These are phyloP conservation scores for Trematosphaeria pertusa DNA, from an alignment of 2,329 filamentous ascomycete species.

Conservation along the genomic window DNA sequence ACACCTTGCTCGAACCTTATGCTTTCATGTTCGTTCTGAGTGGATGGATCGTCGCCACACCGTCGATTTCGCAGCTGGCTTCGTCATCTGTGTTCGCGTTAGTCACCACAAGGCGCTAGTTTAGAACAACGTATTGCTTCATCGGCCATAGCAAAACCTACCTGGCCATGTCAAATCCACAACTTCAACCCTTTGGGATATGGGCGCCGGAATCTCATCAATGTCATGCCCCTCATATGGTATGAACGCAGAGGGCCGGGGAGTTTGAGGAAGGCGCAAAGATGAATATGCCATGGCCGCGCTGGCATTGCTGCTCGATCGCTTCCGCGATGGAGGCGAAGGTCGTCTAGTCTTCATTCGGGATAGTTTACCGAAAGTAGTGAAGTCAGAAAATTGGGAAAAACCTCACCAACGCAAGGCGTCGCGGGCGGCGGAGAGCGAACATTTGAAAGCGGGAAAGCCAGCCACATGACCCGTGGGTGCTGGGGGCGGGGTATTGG, in stretches of 20 bases:
- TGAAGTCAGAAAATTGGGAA: too few relatives aligned
- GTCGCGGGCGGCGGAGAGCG: too few relatives aligned
- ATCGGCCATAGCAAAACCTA: slow-evolving; percentile 15
- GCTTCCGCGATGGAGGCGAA: too few relatives aligned
- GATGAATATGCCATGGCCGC: slow-evolving; percentile 13
- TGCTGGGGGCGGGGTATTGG: too few relatives aligned
- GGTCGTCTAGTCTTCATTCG: too few relatives aligned
- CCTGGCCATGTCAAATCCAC: slow-evolving; percentile 16
- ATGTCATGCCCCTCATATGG: slow-evolving; percentile 6
- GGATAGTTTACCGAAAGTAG: too few relatives aligned
- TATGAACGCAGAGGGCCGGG: slow-evolving; percentile 14
- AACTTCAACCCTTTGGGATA: slow-evolving; percentile 10
- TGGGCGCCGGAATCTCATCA: slow-evolving; percentile 11
- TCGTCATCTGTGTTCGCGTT: slow-evolving; percentile 14
- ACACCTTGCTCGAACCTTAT: slow-evolving; percentile 5
- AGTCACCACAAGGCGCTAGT: slow-evolving; percentile 12
- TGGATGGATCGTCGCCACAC: too few relatives aligned
- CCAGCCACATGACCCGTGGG: too few relatives aligned
- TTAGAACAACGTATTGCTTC: slow-evolving; percentile 8
- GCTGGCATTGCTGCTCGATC: too few relatives aligned
- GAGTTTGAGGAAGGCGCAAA: slow-evolving; percentile 8
- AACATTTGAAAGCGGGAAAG: too few relatives aligned
- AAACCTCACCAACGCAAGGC: too few relatives aligned
- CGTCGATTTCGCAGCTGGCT: slow-evolving; percentile 12
- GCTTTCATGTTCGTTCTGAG: slow-evolving; percentile 8